Percentiles rank a stretch among this genome's conserved stretches.
phyloP scores from a whole-genome alignment of 1,284 basidiomycete species.

The Cryptococcus sp. region DNA sequence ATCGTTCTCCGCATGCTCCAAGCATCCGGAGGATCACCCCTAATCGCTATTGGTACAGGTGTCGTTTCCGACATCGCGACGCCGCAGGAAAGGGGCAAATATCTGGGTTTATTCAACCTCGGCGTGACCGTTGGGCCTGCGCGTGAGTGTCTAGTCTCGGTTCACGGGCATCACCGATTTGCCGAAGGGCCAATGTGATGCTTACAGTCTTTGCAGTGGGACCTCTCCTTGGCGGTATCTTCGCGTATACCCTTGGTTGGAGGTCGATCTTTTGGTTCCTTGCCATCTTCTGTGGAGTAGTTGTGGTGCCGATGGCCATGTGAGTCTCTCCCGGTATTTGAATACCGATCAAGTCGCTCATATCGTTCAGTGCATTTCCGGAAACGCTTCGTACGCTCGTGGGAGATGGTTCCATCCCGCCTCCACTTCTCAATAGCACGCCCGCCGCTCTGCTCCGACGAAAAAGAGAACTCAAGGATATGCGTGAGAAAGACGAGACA shows the following conservation, averaged over 20 bases:
- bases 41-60: conserved; percentile 44
- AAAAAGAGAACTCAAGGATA: conserved; percentile 16
- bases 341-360: background rate
- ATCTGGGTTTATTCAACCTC: conserved; percentile 38
- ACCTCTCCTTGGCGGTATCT: conserved; percentile 37
- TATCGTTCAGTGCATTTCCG: conserved; percentile 30
- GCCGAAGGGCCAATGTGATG: background rate
- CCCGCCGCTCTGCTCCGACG: conserved; percentile 23
- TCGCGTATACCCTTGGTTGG: conserved; percentile 41
- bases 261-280: conserved; percentile 47
- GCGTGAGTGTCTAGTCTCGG: conserved; percentile 12
- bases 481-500: conserved; percentile 9
- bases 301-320: conserved; percentile 38
- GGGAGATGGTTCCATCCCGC: conserved; percentile 37
- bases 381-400: conserved; percentile 45
- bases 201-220: conserved; percentile 18
- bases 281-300: conserved; percentile 36
- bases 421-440: conserved; percentile 37
- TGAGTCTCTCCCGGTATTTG: conserved; percentile 21
- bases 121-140: conserved; percentile 37
- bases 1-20: conserved; percentile 43
- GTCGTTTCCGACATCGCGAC: conserved; percentile 42
- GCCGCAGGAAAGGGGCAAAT: conserved; percentile 43
- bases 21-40: conserved; percentile 39
- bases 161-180: background rate